These are phyloP conservation scores for Trifolium subterraneum DNA, from an alignment of 306 rosid genomes.

Conservation along the genomic window DNA sequence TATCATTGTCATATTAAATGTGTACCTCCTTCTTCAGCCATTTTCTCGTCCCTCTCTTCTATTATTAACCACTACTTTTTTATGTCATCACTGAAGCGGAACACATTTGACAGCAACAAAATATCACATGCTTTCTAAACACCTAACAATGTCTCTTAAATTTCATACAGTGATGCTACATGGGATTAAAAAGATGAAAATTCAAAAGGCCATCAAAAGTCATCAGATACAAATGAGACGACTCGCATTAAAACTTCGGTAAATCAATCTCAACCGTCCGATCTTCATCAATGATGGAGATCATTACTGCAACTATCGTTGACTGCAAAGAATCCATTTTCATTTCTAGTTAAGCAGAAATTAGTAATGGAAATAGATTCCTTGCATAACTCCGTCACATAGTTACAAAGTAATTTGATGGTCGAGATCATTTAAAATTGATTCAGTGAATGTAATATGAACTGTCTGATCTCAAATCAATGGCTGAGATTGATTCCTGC, in stretches of 20 bases:
- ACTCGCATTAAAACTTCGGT: background rate
- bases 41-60: constrained; percentile 21
- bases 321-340: background rate
- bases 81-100: constrained; percentile 31
- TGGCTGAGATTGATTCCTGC: background rate
- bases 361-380: background rate
- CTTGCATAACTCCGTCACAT: background rate
- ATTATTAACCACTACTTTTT: constrained; percentile 19
- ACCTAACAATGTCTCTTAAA: constrained; percentile 34
- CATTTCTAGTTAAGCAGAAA: background rate
- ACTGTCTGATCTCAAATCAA: background rate
- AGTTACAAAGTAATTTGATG: background rate
- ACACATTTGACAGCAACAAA: constrained; percentile 41
- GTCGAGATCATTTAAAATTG: background rate
- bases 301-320: background rate
- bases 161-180: constrained; percentile 38
- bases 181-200: background rate
- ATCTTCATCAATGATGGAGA: background rate
- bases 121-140: constrained; percentile 36
- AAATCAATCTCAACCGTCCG: background rate
- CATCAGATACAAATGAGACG: background rate
- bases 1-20: background rate
- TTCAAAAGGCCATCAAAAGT: background rate
- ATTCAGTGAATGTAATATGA: too few relatives aligned
- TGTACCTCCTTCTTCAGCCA: constrained; percentile 42